A percentile compares a stretch with the other conserved stretches of the same genome.
These are phyloP conservation scores for Tulasnella calospora DNA, from an alignment of 768 basidiomycete genomes.

Conservation along the genomic window DNA sequence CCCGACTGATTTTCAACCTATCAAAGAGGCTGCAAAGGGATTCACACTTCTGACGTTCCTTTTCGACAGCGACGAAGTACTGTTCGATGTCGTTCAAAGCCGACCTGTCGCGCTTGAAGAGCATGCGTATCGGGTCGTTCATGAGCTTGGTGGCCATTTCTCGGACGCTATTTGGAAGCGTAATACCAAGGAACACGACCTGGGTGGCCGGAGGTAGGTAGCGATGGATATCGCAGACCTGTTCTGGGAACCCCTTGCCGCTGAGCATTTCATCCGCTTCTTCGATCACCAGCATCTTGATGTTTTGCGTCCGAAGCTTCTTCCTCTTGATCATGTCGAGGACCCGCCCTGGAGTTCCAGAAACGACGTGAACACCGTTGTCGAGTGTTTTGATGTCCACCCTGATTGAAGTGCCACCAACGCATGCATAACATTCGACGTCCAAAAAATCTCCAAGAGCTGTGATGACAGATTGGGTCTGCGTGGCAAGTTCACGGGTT, in stretches of 20 bases:
- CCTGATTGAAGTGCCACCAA: conserved; percentile 45
- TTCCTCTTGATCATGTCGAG: conserved; percentile 48
- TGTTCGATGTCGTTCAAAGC: conserved; percentile 42
- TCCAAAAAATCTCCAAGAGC: conserved; percentile 50
- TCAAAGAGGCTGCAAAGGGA: conserved; percentile 96
- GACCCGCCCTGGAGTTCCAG: conserved; percentile 48
- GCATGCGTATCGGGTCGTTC: conserved; percentile 46
- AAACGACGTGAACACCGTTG: conserved; percentile 46
- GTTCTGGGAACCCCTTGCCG: conserved; percentile 48
- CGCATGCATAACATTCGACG: conserved; percentile 47
- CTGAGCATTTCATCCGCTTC: conserved; percentile 47
- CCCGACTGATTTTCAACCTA: conserved; percentile 97
- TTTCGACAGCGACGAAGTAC: conserved; percentile 46
- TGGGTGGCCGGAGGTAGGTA: conserved; percentile 46
- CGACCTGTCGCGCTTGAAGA: conserved; percentile 49
- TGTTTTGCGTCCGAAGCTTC: conserved; percentile 44
- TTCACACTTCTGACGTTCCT: conserved; percentile 37
- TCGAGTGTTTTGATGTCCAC: conserved; percentile 47
- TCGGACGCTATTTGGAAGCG: conserved; percentile 45
- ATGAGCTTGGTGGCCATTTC: conserved; percentile 51
- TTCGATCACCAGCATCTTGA: conserved; percentile 43
- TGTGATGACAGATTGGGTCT: conserved; percentile 46
- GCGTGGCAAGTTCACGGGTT: conserved; percentile 47
- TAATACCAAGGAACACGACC: conserved; percentile 47
- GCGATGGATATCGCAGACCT: conserved; percentile 50